phyloP scores from a whole-genome alignment of 1,139 yeast species.

The Martiniozyma asiatica region DNA sequence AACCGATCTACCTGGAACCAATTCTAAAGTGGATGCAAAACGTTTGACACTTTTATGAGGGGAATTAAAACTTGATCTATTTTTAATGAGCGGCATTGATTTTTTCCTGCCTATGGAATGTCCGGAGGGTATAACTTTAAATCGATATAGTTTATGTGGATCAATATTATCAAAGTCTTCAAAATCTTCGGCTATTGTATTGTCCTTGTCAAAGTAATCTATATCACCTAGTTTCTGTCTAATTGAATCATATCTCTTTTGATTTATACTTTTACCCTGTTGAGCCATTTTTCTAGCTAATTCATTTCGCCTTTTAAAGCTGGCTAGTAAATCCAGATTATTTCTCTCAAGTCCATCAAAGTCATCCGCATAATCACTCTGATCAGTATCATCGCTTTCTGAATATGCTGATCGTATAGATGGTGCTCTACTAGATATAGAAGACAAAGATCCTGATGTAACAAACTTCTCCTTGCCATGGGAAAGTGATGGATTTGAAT shows the following conservation, averaged over 20 bases:
- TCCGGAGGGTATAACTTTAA: too few relatives aligned
- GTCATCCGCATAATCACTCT: slow-evolving; percentile 22
- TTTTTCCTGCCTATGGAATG: slow-evolving; percentile 15
- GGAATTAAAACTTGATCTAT: slow-evolving; percentile 5
- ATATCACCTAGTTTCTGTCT: too few relatives aligned
- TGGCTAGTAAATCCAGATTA: slow-evolving; percentile 10
- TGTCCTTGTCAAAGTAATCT: too few relatives aligned
- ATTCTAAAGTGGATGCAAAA: slow-evolving; percentile 18
- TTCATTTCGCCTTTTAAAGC: slow-evolving; percentile 9
- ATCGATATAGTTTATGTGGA: slow-evolving; percentile 9
- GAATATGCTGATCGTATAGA: slow-evolving; percentile 13
- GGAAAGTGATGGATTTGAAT: too few relatives aligned
- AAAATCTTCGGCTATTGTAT: slow-evolving; percentile 8
- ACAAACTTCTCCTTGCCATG: too few relatives aligned
- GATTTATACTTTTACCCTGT: slow-evolving; percentile 3
- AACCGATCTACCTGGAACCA: too few relatives aligned
- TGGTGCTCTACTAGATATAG: slow-evolving; percentile 15
- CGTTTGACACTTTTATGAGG: slow-evolving; percentile 17
- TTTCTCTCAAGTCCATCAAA: slow-evolving; percentile 15
- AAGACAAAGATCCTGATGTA: slow-evolving; percentile 17
- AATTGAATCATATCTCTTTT: slow-evolving; percentile 5
- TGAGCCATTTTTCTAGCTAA: slow-evolving; percentile 13
- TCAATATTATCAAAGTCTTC: slow-evolving; percentile 16
- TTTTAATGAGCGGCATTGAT: slow-evolving; percentile 17
- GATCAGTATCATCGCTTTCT: slow-evolving; percentile 20